Percentiles rank a stretch among this genome's conserved stretches.
Conservation (phyloP, 1,284 basidiomycete species). For the Xanthoconium separans region DNA sequence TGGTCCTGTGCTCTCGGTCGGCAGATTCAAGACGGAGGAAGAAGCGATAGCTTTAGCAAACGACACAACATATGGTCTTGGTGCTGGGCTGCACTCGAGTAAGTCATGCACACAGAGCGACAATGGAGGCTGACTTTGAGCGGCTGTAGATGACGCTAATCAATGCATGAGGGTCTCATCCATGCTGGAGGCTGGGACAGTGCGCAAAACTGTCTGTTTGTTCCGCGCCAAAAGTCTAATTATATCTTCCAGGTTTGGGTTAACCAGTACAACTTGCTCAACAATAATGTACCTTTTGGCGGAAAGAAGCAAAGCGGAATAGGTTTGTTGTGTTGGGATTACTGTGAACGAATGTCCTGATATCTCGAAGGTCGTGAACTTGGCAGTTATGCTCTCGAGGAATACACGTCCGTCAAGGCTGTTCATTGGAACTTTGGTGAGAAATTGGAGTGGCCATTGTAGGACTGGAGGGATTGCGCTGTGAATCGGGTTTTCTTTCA, state of each 20-base stretch:
- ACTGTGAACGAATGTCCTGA: slow-evolving; percentile 26
- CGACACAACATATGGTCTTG: slow-evolving; percentile 83
- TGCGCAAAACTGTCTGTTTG: slow-evolving; percentile 35
- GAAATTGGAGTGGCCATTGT: slow-evolving; percentile 76
- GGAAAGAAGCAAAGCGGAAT: slow-evolving; percentile 86
- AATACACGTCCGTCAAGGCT: slow-evolving; percentile 84
- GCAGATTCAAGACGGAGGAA: slow-evolving; percentile 76
- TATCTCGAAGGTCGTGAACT: slow-evolving; percentile 71
- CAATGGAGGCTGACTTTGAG: not conserved
- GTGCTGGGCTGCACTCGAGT: slow-evolving; percentile 88
- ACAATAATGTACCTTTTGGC: slow-evolving; percentile 88
- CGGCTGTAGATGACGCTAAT: slow-evolving; percentile 65
- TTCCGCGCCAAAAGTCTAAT: slow-evolving; percentile 8
- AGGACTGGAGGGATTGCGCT: slow-evolving; percentile 18
- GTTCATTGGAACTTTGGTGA: slow-evolving; percentile 88
- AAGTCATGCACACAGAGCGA: slow-evolving; percentile 23
- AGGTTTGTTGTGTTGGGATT: slow-evolving; percentile 38
- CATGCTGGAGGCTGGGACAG: slow-evolving; percentile 82
- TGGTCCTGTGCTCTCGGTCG: slow-evolving; percentile 79
- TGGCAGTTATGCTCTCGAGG: slow-evolving; percentile 83
- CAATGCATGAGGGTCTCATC: slow-evolving; percentile 86
- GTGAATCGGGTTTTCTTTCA: slow-evolving; percentile 1
- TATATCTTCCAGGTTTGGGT: slow-evolving; percentile 68
- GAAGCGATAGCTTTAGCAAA: slow-evolving; percentile 81
- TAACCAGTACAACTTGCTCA: slow-evolving; percentile 82